A percentile compares a stretch with the other conserved stretches of the same genome.
Conservation (phyloP, 306 rosid genomes). For the Dalbergia cultrata region DNA sequence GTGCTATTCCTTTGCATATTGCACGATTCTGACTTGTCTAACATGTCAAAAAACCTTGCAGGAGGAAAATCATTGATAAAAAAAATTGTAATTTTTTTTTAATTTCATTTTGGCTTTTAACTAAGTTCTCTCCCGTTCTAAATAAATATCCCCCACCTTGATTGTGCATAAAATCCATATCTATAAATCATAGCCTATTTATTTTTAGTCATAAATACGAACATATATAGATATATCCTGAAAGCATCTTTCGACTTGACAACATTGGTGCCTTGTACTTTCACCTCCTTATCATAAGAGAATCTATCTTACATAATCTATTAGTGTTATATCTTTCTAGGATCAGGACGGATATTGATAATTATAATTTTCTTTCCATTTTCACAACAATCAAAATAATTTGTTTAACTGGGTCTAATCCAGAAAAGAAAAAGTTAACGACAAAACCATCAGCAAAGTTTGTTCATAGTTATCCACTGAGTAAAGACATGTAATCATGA, state of each 20-base stretch:
- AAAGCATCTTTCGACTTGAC: not conserved
- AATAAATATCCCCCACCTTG: conserved; percentile 7
- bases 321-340: not conserved
- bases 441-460: not conserved
- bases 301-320: not conserved
- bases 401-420: conserved; percentile 9
- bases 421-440: not conserved
- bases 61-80: conserved; percentile 18
- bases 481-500: conserved; percentile 31
- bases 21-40: conserved; percentile 19
- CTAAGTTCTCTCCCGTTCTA: not conserved
- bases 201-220: not conserved
- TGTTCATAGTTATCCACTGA: conserved; percentile 31
- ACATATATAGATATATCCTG: not conserved
- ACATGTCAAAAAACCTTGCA: conserved; percentile 26
- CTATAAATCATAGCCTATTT: not conserved
- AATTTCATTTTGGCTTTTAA: not conserved
- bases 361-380: not conserved
- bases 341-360: conserved; percentile 12
- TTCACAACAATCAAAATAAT: not conserved
- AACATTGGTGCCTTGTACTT: not conserved
- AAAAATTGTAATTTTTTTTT: not conserved
- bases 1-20: not conserved
- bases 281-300: conserved; percentile 1
- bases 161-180: conserved; percentile 21